Evolutionary conservation across 768 basidiomycete genomes (phyloP), one percentile per base, ranked within the genome.

Genomic region (Serendipita vermifera): DNA sequence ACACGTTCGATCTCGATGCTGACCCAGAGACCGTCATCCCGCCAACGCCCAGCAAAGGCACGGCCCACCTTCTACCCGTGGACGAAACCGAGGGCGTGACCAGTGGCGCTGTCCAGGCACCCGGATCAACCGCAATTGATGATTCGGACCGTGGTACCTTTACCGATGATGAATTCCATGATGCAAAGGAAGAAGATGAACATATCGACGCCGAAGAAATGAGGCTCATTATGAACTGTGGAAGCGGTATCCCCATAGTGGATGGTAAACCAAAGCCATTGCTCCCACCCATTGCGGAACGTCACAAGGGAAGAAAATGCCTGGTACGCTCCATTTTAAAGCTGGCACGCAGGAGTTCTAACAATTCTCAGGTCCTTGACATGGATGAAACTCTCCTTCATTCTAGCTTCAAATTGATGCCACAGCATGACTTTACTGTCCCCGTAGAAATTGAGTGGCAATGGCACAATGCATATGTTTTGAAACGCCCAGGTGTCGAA

Each of bases 401-500:
- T 71, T 91, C 87, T 65, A 93, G 89, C 68, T 97, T 99, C 80
- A 99, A 97, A 29, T 20, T 51, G 46, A 51, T 51, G 46, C 46
- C 46, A 9, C 46, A 51, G 29, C 46, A 51, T 29, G 96, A 99
- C 73, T 99, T 91, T 69, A 89, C 98, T 60, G 94, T 99, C 2
- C 96, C 96, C 3, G 96, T 99, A 24, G 96, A 98, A 70, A 99
- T 99, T 60, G 96, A 99, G 66, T 92, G 88, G 62, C 87, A 96
- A 66, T 88, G 86, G 79, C 96, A 99, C 68, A 97, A 99, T 65
- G 92, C 98, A 61, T 97, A 98, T 71, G 96, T 98, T 48, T 88
- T 98, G 70, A 98, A 98, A 70, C 85, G 96, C 53, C 96, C 96
- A 6, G 96, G 96, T 14, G 96, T 99, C 14, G 96, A 99, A 67